Percentiles rank a stretch among this genome's conserved stretches.
Conservation (phyloP, 2,329 filamentous ascomycete genomes). For the Clonostachys chloroleuca region DNA sequence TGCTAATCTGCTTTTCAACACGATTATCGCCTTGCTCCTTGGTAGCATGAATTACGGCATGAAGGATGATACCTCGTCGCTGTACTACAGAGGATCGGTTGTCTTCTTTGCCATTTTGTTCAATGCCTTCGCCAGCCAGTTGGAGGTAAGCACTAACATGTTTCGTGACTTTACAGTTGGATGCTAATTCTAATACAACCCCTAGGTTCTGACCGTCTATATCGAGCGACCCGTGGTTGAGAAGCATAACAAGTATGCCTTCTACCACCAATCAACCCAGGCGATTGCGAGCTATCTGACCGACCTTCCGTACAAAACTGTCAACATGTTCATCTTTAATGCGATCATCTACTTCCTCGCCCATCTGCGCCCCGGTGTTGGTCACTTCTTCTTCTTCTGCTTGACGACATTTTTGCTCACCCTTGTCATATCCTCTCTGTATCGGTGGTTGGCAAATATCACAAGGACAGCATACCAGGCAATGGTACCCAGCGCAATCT, state of each 20-base stretch:
- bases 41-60: conserved; percentile 75
- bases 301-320: conserved; percentile 49
- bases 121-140: conserved; percentile 57
- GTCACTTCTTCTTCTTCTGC: conserved; percentile 44
- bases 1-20: conserved; percentile 74
- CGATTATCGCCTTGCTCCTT: conserved; percentile 70
- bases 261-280: conserved; percentile 50
- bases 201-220: conserved; percentile 59
- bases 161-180: not conserved
- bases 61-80: conserved; percentile 51
- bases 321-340: conserved; percentile 54
- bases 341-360: conserved; percentile 32
- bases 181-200: conserved; percentile 7
- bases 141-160: conserved; percentile 45
- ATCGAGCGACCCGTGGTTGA: conserved; percentile 53
- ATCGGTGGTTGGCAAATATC: conserved; percentile 1
- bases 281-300: conserved; percentile 51
- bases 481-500: conserved; percentile 16
- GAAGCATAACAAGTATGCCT: conserved; percentile 46
- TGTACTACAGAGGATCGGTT: conserved; percentile 48
- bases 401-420: conserved; percentile 71
- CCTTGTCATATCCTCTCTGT: conserved; percentile 49
- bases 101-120: conserved; percentile 48
- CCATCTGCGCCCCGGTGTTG: conserved; percentile 1
- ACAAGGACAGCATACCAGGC: conserved; percentile 19